Percentiles rank a stretch among this genome's conserved stretches.
Conservation (phyloP, 768 basidiomycete species). For the Mrakia hoshinonis region DNA sequence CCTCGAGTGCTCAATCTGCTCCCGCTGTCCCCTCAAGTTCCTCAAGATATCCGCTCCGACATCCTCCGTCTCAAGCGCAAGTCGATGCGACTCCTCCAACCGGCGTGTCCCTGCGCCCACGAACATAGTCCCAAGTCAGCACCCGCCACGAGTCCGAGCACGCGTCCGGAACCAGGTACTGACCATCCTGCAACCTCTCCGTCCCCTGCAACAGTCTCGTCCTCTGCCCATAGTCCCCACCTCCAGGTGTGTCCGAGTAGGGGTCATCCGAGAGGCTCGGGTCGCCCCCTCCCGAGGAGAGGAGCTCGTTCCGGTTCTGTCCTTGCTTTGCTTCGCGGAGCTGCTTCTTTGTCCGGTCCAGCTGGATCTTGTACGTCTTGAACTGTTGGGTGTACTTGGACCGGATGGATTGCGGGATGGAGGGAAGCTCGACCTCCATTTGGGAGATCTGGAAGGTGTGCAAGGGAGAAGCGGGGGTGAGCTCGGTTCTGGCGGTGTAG, state of each 20-base stretch:
- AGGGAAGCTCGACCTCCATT: constrained; percentile 98
- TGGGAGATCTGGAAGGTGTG: constrained; percentile 65
- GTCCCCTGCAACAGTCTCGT: constrained; percentile 72
- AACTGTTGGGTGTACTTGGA: constrained; percentile 68
- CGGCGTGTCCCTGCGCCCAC: constrained; percentile 48
- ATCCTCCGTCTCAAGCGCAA: constrained; percentile 92
- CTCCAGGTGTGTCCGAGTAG: constrained; percentile 47
- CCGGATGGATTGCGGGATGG: constrained; percentile 77
- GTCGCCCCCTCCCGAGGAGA: constrained; percentile 47
- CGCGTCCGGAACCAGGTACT: background rate
- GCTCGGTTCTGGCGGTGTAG: background rate
- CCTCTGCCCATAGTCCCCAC: constrained; percentile 53
- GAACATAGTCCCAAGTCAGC: background rate
- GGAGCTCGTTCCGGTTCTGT: constrained; percentile 66
- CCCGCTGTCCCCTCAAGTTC: constrained; percentile 75
- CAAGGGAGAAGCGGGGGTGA: background rate
- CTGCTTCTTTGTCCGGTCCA: constrained; percentile 69
- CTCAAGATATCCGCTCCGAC: constrained; percentile 85
- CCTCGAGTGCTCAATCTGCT: constrained; percentile 87
- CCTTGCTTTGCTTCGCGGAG: constrained; percentile 61
- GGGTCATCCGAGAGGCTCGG: constrained; percentile 60
- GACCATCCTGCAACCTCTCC: constrained; percentile 67
- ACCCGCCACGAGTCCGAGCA: background rate
- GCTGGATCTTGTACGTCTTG: constrained; percentile 61
- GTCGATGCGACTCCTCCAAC: constrained; percentile 78